Conservation (phyloP, 108 stramenopile genomes). For the Cyclotella cryptica region DNA sequence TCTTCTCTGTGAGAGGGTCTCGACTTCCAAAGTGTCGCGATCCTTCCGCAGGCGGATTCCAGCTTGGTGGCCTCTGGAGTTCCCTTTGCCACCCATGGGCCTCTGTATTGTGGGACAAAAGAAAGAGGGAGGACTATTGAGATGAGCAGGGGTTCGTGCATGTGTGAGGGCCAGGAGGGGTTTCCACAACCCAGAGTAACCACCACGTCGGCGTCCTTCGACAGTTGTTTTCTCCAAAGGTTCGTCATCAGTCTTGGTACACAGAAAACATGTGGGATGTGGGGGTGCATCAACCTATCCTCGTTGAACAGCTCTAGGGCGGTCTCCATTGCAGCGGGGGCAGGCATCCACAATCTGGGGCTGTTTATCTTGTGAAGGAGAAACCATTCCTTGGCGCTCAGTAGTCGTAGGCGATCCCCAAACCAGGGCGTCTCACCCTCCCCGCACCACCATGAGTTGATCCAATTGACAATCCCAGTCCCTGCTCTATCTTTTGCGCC, state of each 20-base stretch:
- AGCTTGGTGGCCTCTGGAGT: not conserved
- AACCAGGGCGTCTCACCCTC: not conserved
- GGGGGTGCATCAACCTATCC: conserved; percentile 1
- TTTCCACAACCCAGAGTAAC: conserved; percentile 8
- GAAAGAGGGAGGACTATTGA: conserved; percentile 19
- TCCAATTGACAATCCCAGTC: not conserved
- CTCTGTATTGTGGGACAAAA: not conserved
- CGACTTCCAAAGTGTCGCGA: no score
- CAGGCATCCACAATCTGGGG: conserved; percentile 15
- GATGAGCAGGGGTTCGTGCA: conserved; percentile 5
- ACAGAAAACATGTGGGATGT: conserved; percentile 6
- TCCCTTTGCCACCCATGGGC: not conserved
- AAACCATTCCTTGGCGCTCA: conserved; percentile 13
- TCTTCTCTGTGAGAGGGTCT: no score
- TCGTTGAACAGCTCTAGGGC: no score
- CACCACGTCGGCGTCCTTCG: conserved; percentile 28
- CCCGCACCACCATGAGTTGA: not conserved
- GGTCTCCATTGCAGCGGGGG: conserved; percentile 16
- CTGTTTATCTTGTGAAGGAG: not conserved
- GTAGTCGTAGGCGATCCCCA: not conserved
- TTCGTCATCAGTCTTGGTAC: not conserved
- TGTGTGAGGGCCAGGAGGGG: no score
- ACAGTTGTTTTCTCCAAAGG: conserved; percentile 1
- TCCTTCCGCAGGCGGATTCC: not conserved
- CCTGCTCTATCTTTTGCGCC: not conserved